Percentiles rank a stretch among this genome's conserved stretches.
Conservation (phyloP, 495 filamentous ascomycete genomes). For the Daldinia loculata region DNA sequence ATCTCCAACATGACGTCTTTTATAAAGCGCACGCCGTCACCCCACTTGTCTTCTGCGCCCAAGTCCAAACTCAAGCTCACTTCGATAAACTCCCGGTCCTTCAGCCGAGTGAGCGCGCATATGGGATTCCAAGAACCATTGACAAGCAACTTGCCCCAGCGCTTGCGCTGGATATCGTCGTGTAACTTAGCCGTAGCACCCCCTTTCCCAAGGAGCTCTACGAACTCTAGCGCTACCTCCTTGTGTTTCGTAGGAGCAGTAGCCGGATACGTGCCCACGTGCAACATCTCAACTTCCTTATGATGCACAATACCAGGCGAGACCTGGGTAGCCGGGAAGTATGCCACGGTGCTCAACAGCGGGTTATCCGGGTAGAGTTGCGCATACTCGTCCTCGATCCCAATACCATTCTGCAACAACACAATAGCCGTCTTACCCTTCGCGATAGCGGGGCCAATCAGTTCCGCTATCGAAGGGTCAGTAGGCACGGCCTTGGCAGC, state of each 20-base stretch:
- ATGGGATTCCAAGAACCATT: slow-evolving; percentile 64
- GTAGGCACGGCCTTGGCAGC: slow-evolving; percentile 54
- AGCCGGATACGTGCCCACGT: slow-evolving; percentile 60
- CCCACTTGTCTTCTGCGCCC: not conserved
- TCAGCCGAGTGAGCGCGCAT: slow-evolving; percentile 57
- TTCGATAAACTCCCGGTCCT: slow-evolving; percentile 55
- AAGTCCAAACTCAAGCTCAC: slow-evolving; percentile 33
- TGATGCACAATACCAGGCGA: slow-evolving; percentile 47
- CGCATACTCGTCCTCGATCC: slow-evolving; percentile 59
- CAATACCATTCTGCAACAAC: slow-evolving; percentile 65
- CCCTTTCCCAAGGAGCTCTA: slow-evolving; percentile 48
- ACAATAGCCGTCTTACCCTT: slow-evolving; percentile 56
- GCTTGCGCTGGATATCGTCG: slow-evolving; percentile 59
- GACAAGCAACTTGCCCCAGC: slow-evolving; percentile 63
- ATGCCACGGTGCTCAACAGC: slow-evolving; percentile 57
- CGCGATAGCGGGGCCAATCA: slow-evolving; percentile 54
- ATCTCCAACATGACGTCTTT: slow-evolving; percentile 62
- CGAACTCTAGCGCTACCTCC: slow-evolving; percentile 47
- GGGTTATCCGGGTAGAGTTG: slow-evolving; percentile 56
- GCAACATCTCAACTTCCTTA: slow-evolving; percentile 49
- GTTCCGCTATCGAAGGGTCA: slow-evolving; percentile 48
- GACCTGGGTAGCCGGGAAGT: slow-evolving; percentile 59
- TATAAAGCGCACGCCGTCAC: slow-evolving; percentile 48
- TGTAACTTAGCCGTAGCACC: slow-evolving; percentile 51
- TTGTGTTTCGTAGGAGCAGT: slow-evolving; percentile 33